These are phyloP conservation scores for Russula brevipes DNA, from an alignment of 768 basidiomycete genomes.

Conservation along the genomic window DNA sequence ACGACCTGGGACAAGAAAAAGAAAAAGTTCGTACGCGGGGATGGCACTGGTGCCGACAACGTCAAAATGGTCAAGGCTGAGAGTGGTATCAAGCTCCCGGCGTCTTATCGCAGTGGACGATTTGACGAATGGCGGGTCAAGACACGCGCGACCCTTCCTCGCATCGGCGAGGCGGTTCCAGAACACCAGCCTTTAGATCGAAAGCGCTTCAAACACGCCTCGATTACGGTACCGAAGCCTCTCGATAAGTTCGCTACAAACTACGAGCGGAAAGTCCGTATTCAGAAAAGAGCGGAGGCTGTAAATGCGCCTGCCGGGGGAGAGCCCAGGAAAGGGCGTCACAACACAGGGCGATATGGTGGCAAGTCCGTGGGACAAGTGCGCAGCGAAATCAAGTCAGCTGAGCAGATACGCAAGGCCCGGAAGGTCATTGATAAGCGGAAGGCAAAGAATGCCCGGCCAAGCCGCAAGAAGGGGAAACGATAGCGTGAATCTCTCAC, in stretches of 20 bases:
- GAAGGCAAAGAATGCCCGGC: constrained; percentile 78
- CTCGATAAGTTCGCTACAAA: constrained; percentile 66
- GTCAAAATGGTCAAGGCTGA: constrained; percentile 92
- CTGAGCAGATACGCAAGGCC: constrained; percentile 79
- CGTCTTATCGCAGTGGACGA: constrained; percentile 86
- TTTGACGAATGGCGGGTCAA: constrained; percentile 95
- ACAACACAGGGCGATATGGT: constrained; percentile 42
- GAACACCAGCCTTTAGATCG: constrained; percentile 31
- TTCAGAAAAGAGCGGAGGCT: constrained; percentile 50
- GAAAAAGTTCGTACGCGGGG: constrained; percentile 87
- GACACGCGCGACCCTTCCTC: constrained; percentile 64
- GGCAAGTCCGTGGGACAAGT: constrained; percentile 59
- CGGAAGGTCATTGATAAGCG: constrained; percentile 61
- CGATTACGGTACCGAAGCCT: constrained; percentile 59
- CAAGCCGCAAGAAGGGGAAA: constrained; percentile 43
- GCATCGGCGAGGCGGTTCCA: constrained; percentile 76
- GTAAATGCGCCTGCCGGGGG: constrained; percentile 25
- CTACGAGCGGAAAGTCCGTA: constrained; percentile 69
- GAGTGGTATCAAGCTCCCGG: constrained; percentile 85
- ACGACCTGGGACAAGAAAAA: constrained; percentile 94
- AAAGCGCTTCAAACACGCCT: constrained; percentile 70
- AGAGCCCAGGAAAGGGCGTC: constrained; percentile 29
- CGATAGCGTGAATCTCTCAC: constrained; percentile 16
- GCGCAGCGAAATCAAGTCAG: constrained; percentile 80
- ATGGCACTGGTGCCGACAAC: constrained; percentile 84